Evolutionary conservation across 805 yeast genomes (phyloP).

Genomic region (Kregervanrija pseudodelftensis): DNA sequence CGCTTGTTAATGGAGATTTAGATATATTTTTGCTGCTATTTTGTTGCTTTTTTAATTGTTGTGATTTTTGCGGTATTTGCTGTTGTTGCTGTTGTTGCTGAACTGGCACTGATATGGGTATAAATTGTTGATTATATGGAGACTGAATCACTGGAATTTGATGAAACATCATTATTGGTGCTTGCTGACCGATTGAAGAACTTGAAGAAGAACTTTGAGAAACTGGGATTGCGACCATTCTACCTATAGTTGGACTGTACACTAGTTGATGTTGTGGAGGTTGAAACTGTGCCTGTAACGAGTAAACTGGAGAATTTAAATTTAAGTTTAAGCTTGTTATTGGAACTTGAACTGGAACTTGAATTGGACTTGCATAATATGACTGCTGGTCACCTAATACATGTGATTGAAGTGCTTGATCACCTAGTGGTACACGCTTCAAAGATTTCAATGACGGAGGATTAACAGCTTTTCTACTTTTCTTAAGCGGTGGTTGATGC

Average conservation of each 20-base stretch:
- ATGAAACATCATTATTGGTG: no score
- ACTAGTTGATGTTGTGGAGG: conserved; percentile 3
- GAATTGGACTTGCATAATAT: no score
- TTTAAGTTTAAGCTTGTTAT: no score
- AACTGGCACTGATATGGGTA: background rate
- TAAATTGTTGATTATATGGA: background rate
- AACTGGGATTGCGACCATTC: conserved; percentile 4
- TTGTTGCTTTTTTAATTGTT: background rate
- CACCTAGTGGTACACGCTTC: no score
- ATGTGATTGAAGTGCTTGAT: no score
- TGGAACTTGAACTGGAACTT: no score
- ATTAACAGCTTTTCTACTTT: no score
- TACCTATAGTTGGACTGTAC: conserved; percentile 4
- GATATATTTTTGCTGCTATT: background rate
- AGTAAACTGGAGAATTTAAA: no score
- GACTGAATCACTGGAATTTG: background rate
- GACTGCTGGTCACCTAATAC: no score
- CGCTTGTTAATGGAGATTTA: background rate
- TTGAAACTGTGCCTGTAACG: no score
- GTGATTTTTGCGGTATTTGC: background rate
- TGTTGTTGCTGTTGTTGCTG: background rate
- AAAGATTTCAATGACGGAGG: no score
- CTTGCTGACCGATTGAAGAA: background rate
- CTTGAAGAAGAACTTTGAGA: background rate
- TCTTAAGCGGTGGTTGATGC: no score